Percentiles rank a stretch among this genome's conserved stretches.
Conservation (phyloP, 1,284 basidiomycete genomes). For the Exobasidium rhododendri region DNA sequence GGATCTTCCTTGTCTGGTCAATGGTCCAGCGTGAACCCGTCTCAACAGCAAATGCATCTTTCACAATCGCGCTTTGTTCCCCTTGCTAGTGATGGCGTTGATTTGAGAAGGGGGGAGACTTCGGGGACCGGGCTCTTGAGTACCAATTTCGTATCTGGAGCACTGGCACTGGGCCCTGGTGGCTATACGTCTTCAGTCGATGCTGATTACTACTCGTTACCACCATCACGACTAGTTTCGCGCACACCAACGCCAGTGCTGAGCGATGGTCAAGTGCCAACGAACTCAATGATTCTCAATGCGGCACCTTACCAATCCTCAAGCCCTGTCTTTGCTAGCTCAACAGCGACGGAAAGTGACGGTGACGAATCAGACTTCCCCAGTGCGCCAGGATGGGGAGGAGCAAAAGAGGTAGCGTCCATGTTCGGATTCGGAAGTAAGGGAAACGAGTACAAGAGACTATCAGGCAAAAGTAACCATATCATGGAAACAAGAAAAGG, state of each 20-base stretch:
- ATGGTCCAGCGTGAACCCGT: background rate
- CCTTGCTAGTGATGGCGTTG: background rate
- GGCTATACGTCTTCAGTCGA: conserved; percentile 39
- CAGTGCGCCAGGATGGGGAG: conserved; percentile 3
- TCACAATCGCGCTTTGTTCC: background rate
- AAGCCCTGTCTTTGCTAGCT: conserved; percentile 18
- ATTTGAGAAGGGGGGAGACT: background rate
- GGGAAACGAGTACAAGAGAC: conserved; percentile 21
- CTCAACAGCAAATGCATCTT: background rate
- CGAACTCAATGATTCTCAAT: conserved; percentile 20
- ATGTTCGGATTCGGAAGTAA: conserved; percentile 15
- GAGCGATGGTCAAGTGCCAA: conserved; percentile 11
- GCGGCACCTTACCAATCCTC: background rate
- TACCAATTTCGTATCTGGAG: background rate
- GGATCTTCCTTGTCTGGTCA: background rate
- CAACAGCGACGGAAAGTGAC: conserved; percentile 31
- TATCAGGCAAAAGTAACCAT: conserved; percentile 12
- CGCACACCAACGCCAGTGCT: conserved; percentile 25
- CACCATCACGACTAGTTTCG: conserved; percentile 24
- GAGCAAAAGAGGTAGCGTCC: background rate
- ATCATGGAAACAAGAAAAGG: background rate
- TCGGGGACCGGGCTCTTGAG: background rate
- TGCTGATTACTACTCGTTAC: conserved; percentile 27
- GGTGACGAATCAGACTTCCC: conserved; percentile 33
- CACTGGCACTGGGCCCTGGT: background rate